These are phyloP conservation scores for Penicillium nordicum DNA, from an alignment of 2,329 filamentous ascomycete genomes.

Conservation along the genomic window DNA sequence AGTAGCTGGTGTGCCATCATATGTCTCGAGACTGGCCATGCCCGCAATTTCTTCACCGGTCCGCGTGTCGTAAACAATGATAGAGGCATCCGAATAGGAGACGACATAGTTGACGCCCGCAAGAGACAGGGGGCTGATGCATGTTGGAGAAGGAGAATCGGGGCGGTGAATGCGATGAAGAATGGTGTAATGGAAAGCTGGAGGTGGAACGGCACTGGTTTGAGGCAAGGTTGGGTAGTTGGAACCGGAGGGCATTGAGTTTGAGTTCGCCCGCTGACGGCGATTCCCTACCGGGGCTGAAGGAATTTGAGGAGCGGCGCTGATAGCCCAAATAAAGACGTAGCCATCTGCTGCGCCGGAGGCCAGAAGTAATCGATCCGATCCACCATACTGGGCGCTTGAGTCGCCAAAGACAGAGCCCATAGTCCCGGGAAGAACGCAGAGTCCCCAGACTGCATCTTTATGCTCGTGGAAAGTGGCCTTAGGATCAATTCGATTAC, in stretches of 20 bases:
- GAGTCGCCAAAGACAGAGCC: constrained; percentile 74
- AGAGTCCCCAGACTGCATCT: constrained; percentile 93
- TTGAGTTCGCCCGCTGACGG: constrained; percentile 80
- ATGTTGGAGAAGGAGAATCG: constrained; percentile 74
- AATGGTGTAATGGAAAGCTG: constrained; percentile 82
- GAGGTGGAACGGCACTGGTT: constrained; percentile 77
- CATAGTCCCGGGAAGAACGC: constrained; percentile 80
- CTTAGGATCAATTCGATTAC: constrained; percentile 90
- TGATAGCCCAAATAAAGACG: constrained; percentile 92
- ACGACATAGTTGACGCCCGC: constrained; percentile 88
- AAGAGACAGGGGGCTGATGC: constrained; percentile 81
- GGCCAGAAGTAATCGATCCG: constrained; percentile 84
- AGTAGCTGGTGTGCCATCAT: constrained; percentile 77
- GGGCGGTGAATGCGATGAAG: constrained; percentile 78
- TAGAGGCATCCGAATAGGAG: constrained; percentile 83
- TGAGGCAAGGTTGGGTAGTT: constrained; percentile 89
- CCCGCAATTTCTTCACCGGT: constrained; percentile 86
- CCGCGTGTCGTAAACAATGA: constrained; percentile 87
- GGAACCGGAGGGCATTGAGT: constrained; percentile 92
- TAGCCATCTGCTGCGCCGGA: constrained; percentile 89
- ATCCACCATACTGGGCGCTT: constrained; percentile 68
- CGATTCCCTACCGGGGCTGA: constrained; percentile 70
- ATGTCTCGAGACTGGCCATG: constrained; percentile 93
- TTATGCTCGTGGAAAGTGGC: constrained; percentile 91
- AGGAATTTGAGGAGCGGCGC: constrained; percentile 50